Evolutionary conservation across 106 monocot genomes (phyloP).

Genomic region (Posidonia australis): DNA sequence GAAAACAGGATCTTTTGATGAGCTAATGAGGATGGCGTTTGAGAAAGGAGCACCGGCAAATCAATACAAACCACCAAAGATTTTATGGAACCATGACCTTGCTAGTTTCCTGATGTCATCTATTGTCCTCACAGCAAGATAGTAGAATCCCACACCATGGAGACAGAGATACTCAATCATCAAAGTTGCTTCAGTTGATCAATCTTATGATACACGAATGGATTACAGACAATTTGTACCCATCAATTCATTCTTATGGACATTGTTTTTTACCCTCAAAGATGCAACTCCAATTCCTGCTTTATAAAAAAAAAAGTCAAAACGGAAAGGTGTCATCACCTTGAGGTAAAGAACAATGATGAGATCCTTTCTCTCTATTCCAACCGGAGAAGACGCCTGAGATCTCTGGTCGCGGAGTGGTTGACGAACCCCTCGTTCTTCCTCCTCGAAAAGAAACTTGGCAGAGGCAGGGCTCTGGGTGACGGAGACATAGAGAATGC

Average conservation of each 20-base stretch:
- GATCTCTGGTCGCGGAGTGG: constrained; percentile 21
- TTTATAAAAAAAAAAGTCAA: neutral
- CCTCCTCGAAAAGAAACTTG: constrained; percentile 24
- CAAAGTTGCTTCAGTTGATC: too few relatives aligned
- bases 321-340: neutral
- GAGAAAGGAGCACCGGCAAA: constrained; percentile 25
- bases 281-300: neutral
- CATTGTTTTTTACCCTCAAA: too few relatives aligned
- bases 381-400: constrained; percentile 28
- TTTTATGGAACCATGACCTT: neutral
- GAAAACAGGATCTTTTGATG: constrained; percentile 30
- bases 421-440: neutral
- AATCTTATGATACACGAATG: too few relatives aligned
- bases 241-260: too few relatives aligned
- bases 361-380: constrained; percentile 5
- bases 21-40: constrained; percentile 25
- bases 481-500: constrained; percentile 41
- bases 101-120: neutral
- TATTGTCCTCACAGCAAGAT: neutral
- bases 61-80: constrained; percentile 41
- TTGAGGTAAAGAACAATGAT: too few relatives aligned
- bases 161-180: too few relatives aligned
- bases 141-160: neutral
- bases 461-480: constrained; percentile 38
- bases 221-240: too few relatives aligned